Evolutionary conservation across 139 green algal species (phyloP).

Genomic region (Volvox africanus): DNA sequence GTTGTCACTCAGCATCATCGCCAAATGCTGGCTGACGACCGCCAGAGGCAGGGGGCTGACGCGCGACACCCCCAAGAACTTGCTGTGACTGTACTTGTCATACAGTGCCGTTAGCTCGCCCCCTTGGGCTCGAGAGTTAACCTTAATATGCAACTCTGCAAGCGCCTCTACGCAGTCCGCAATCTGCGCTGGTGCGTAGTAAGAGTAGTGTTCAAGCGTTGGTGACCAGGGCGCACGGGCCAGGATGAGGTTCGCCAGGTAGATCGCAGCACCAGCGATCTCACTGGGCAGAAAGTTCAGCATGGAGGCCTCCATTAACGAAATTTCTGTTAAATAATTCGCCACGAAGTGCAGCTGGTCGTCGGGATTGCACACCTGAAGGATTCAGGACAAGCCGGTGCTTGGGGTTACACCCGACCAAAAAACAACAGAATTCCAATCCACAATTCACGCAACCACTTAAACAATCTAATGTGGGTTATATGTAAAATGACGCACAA

Average conservation of each 20-base stretch:
- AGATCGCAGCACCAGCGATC: conserved; percentile 84
- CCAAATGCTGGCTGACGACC: conserved; percentile 31
- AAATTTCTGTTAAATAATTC: conserved; percentile 92
- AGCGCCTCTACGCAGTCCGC: conserved; percentile 50
- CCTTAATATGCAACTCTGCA: conserved; percentile 46
- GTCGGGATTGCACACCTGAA: conserved; percentile 66
- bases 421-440: no score
- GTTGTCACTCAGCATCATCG: conserved; percentile 22
- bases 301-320: conserved; percentile 88
- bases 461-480: no score
- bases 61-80: conserved; percentile 31
- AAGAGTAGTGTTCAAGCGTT: conserved; percentile 63
- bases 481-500: no score
- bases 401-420: no score
- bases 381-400: background rate
- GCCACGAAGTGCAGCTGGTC: conserved; percentile 78
- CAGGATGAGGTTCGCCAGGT: conserved; percentile 82
- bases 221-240: conserved; percentile 51
- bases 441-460: no score
- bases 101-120: conserved; percentile 44
- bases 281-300: conserved; percentile 84
- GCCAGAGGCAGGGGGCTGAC: conserved; percentile 26
- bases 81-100: conserved; percentile 48
- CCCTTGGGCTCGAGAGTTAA: conserved; percentile 18
- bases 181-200: conserved; percentile 57